Conservation (phyloP, 179 eudicot genomes). For the Silene coronaria region DNA sequence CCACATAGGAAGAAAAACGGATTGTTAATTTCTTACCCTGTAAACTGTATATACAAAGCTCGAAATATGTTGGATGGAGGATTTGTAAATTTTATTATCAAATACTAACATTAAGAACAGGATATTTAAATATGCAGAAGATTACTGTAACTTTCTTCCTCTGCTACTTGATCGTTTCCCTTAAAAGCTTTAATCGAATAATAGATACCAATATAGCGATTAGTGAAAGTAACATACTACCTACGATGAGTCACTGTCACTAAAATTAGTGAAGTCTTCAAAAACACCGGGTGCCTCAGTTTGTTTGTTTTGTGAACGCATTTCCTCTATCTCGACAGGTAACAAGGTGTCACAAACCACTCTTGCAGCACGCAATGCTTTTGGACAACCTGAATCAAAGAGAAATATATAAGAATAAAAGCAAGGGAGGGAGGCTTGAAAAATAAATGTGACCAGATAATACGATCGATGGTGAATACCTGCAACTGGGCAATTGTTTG, state of each 20-base stretch:
- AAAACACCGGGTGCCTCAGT: constrained; percentile 35
- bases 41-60: too few species aligned
- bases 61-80: too few species aligned
- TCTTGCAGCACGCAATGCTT: constrained; percentile 34
- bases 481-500: constrained; percentile 58
- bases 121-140: too few species aligned
- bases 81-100: too few species aligned
- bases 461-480: constrained; percentile 32
- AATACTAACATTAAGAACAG: too few species aligned
- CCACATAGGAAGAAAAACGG: too few species aligned
- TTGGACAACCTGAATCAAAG: constrained; percentile 61
- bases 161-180: too few species aligned
- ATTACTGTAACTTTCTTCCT: too few species aligned
- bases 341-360: constrained; percentile 63
- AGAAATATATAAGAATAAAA: background rate
- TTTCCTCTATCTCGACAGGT: constrained; percentile 68
- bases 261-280: constrained; percentile 70
- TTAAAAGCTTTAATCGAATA: too few species aligned
- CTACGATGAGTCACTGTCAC: constrained; percentile 31
- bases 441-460: background rate
- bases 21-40: too few species aligned
- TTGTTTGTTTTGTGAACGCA: constrained; percentile 41
- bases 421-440: background rate
- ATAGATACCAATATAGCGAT: too few species aligned
- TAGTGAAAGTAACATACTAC: background rate